Evolutionary conservation across 2,329 filamentous ascomycete species (phyloP), one percentile per base, ranked within the genome.

Genomic region (Lachnellula suecica): DNA sequence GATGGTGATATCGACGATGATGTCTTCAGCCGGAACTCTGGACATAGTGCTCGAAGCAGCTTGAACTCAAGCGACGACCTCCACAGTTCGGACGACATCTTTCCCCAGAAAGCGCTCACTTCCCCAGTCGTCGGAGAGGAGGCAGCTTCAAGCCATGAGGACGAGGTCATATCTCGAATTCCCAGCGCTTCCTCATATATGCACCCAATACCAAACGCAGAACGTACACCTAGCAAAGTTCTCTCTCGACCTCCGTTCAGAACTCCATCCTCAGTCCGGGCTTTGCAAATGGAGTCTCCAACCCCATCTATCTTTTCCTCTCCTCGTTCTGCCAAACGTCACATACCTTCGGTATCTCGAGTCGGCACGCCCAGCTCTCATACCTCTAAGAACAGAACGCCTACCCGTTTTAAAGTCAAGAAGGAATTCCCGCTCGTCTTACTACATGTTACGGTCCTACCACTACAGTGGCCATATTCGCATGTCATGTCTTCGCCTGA

Each of bases 361-460:
- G 63, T 84, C 10, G 79, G 79, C n/a, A 85, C 81, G 34, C 81
- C 80, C 1, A 74, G 68, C 15, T 61, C 59, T 17, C 52, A 60
- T 29, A 55, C 52, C 29, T 62, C 61, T n/a, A 63, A 57, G 41
- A 63, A 61, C 44, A 58, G 59, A 4, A 85, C 83, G 4, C 79
- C 83, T 1, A 74, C 79, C 19, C 73, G 84, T 6, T 81, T 87
- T 65, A 81, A 79, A 69, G 66, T 71, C 25, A 74, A 74, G 58
- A 78, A 78, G 49, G 81, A 82, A 44, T 67, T 70, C n/a, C 89
- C 89, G 2, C 76, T 94, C 2, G 87, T 94, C 1, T 74, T 94
- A 43, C 75, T 94, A 4, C 89, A 94, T 61, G 85, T 89, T 31
- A 92, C 88, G 0, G 74, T 93, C 1, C 73, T 94, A 4, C 88